Evolutionary conservation across 371 early-diverging fungal species (phyloP), one percentile per base, ranked within the genome.

Genomic region (Zychaea mexicana): DNA sequence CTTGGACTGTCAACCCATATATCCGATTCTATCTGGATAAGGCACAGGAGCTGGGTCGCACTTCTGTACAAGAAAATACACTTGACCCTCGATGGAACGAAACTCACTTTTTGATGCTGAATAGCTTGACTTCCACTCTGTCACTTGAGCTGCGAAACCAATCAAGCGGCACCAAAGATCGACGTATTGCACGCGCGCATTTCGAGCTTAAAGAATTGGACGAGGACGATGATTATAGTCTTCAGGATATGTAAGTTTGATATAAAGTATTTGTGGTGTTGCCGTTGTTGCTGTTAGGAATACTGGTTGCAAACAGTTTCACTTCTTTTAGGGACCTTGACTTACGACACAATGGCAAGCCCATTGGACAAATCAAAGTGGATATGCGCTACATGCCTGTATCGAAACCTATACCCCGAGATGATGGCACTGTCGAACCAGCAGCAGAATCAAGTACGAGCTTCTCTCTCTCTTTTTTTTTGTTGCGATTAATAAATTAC

Each of bases 1-100:
- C 72, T 22, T 70, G 94, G 36, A 83, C 82, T 57, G 87, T 90
- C 10, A 96, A 96, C 69, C 95, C 96, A 5, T 96, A 93, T 70
- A 81, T 91, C 30, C 81, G 82, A 9, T 82, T 96, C 55, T 86
- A 83, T 33, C 75, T 95, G 15, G 89, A 90, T 32, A 91, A 92
- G 64, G 85, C 89, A 5, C 90, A 89, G 15, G 92, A 89, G 56
- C 75, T 92, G 5, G 86, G 82, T 15, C 78, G 85, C 17, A 90
- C 92, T n/a, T 82, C 75, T 12, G 81, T 82, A 13, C 71, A 78
- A 36, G 77, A 87, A 38, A 82, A 89, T 60, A 88, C 89, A 4
- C 66, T 78, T 39, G 71, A 80, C 52, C 88, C 89, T 30, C 70
- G 76, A 27, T 89, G 88, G 88, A 79, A 85, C 57, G 83, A 88